A percentile compares a stretch with the other conserved stretches of the same genome.
These are phyloP conservation scores for Umbilicus rupestris DNA, from an alignment of 164 flowering plant species.

Conservation along the genomic window DNA sequence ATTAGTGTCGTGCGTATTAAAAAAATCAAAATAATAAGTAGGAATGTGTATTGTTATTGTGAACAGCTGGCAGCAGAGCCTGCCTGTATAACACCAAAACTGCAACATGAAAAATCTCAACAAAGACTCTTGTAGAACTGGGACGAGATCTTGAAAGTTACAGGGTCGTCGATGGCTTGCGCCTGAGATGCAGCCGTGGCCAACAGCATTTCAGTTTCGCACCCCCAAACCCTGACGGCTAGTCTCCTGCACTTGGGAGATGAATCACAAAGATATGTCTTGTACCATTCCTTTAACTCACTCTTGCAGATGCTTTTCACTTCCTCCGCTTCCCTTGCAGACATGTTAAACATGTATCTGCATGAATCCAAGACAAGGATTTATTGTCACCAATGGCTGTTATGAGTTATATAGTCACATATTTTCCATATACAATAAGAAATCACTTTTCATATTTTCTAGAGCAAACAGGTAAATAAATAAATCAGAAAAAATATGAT, in stretches of 20 bases:
- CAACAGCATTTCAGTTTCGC: conserved; percentile 50
- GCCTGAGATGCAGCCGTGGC: conserved; percentile 19
- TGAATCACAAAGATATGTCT: conserved; percentile 39
- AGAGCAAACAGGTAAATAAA: too few relatives aligned
- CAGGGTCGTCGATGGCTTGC: conserved; percentile 40
- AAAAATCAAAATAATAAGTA: too few relatives aligned
- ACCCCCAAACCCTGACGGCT: conserved; percentile 79
- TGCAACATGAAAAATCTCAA: conserved; percentile 15
- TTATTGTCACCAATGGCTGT: not conserved
- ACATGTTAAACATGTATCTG: conserved; percentile 84
- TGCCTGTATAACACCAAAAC: too few relatives aligned
- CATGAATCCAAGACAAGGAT: not conserved
- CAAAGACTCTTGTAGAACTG: conserved; percentile 61
- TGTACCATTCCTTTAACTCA: conserved; percentile 65
- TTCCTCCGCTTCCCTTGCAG: conserved; percentile 63
- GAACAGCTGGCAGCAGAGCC: too few relatives aligned
- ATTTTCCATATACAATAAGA: not conserved
- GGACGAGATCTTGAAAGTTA: conserved; percentile 45
- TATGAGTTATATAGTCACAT: not conserved
- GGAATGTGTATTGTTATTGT: too few relatives aligned
- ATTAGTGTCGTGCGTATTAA: too few relatives aligned
- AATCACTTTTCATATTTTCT: too few relatives aligned
- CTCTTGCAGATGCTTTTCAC: conserved; percentile 45
- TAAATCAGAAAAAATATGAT: too few relatives aligned
- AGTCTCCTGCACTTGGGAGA: conserved; percentile 71